These are phyloP conservation scores for Stephania yunnanensis DNA, from an alignment of 164 flowering plant species.

Conservation along the genomic window DNA sequence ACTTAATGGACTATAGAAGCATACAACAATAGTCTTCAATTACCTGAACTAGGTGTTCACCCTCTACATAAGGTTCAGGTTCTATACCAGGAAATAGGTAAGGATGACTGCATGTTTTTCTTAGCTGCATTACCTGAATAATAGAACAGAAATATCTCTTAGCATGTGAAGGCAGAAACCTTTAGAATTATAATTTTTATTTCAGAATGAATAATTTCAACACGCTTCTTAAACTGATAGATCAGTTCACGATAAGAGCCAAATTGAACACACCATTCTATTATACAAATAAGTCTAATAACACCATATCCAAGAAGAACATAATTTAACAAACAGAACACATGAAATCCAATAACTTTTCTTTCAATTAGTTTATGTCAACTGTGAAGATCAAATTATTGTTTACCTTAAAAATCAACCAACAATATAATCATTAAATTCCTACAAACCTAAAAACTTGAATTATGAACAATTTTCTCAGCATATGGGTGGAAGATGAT, in stretches of 20 bases:
- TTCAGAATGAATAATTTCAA: not conserved
- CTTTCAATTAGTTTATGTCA: too few relatives aligned
- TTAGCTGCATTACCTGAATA: slow-evolving; percentile 74
- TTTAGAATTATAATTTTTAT: not conserved
- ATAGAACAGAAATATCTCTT: slow-evolving; percentile 4
- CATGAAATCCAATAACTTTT: too few relatives aligned
- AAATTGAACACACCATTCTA: not conserved
- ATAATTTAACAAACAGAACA: not conserved
- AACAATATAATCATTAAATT: not conserved
- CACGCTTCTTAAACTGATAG: not conserved
- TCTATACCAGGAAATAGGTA: slow-evolving; percentile 95
- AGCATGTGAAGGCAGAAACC: not conserved
- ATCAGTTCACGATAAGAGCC: not conserved
- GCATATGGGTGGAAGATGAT: too few relatives aligned
- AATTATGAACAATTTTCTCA: too few relatives aligned
- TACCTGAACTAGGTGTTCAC: slow-evolving; percentile 95
- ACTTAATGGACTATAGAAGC: not conserved
- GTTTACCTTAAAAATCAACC: not conserved
- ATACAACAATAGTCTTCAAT: not conserved
- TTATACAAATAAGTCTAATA: not conserved
- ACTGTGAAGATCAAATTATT: too few relatives aligned
- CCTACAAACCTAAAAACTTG: not conserved
- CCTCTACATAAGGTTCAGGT: slow-evolving; percentile 96
- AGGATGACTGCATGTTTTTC: slow-evolving; percentile 96
- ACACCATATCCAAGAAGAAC: not conserved